Evolutionary conservation across 495 filamentous ascomycete species (phyloP).

Genomic region (Usnea hakonensis): DNA sequence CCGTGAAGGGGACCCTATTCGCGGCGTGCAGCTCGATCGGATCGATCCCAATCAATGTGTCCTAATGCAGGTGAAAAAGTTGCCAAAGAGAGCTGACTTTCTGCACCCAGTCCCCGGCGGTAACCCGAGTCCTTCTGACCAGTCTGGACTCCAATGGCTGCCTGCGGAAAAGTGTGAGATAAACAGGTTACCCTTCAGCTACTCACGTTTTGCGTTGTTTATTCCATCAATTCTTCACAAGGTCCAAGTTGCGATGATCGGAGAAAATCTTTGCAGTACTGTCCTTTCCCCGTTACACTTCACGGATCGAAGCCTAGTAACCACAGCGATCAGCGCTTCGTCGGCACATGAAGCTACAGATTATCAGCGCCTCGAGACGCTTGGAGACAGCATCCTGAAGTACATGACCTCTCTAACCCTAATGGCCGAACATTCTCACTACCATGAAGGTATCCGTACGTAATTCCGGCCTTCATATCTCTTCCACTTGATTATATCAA

Average conservation of each 20-base stretch:
- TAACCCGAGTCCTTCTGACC: neutral
- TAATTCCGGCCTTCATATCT: neutral
- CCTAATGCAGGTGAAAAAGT: slow-evolving; percentile 41
- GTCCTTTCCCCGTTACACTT: slow-evolving; percentile 52
- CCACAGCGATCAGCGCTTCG: slow-evolving; percentile 67
- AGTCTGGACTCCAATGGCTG: neutral
- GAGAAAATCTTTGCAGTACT: slow-evolving; percentile 51
- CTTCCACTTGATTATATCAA: neutral
- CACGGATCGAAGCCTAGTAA: slow-evolving; percentile 46
- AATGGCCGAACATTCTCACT: slow-evolving; percentile 55
- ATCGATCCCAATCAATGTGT: slow-evolving; percentile 29
- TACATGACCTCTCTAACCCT: slow-evolving; percentile 60
- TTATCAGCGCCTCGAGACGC: slow-evolving; percentile 84
- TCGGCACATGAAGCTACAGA: slow-evolving; percentile 52
- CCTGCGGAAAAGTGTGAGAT: slow-evolving; percentile 32
- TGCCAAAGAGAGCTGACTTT: slow-evolving; percentile 54
- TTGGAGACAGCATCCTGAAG: slow-evolving; percentile 86
- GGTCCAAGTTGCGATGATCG: slow-evolving; percentile 58
- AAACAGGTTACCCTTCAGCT: slow-evolving; percentile 51
- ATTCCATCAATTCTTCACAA: slow-evolving; percentile 67
- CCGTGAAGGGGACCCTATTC: neutral
- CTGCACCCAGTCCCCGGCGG: slow-evolving; percentile 38
- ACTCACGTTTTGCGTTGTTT: slow-evolving; percentile 59
- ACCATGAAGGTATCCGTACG: slow-evolving; percentile 62
- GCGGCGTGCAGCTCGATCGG: neutral